Base-by-base conservation (phyloP, 1,284 basidiomycete genomes). In the Phellopilus nigrolimitatus region DNA sequence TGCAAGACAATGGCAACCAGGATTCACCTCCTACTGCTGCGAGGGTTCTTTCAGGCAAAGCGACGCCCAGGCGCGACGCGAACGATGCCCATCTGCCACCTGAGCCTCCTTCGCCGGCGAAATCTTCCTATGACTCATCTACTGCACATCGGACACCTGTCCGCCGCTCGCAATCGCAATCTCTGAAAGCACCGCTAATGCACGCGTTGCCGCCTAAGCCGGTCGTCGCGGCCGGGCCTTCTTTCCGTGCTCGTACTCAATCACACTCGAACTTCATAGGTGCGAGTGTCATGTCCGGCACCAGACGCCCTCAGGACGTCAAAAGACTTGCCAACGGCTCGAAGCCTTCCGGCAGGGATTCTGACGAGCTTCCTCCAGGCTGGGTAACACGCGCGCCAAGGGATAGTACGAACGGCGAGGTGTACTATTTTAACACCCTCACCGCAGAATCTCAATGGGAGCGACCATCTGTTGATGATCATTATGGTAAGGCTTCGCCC, bases 161-260 rank as follows among this genome's bases (percentile, higher is more conserved):
- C 27, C 37, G 42, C 7, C 42, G 43, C 10, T 51, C 49, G 12
- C 66, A 69, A 48, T 67, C 67, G 22, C 61, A 70, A 39, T 43
- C 58, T 46, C 51, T 54, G 45, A 42, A 47, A 61, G 41, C 62
- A 73, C 28, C 42, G 51, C 13, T 66, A 64, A 46, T 59, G 66
- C 86, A 88, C 61, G 83, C 82, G 15, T 72, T 88, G 13, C 85
- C 85, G 19, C 79, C 86, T 2, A 88, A 88, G 64, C 86, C 85
- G 30, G 70, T 79, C 39, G 70, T 75, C 33, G 69, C 75, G 45
- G 72, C 64, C 52, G 71, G 79, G 22, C 74, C 79, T 44, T 78
- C 75, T 61, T 64, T 79, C 40, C 74, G 76, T 51, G 74, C 78
- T 45, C 36, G 51, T 17, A 24, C 34, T n/a, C 25, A 42, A 24